Base-by-base conservation (phyloP, 2,329 filamentous ascomycete genomes). In the Aspergillus sp. region DNA sequence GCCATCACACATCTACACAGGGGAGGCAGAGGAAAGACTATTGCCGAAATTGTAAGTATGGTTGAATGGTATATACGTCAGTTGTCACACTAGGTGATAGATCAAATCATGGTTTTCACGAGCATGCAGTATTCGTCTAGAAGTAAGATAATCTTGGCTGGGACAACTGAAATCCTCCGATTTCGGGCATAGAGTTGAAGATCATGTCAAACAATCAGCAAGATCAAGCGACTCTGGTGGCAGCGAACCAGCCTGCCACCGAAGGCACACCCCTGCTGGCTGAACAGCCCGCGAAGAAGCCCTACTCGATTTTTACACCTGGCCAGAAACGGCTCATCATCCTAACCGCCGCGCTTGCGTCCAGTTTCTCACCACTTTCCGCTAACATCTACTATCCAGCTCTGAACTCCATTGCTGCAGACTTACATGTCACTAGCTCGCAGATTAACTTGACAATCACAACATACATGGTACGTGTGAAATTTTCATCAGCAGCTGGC, bases 321-420 rank as follows among this genome's bases (percentile, higher is more conserved):
- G 56, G 55, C 13, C 70, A 77, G 58, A 78, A 77, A 61, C 64
- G 68, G 12, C 67, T 75, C 17, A 77, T 79, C 19, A 69, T 79
- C 30, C 65, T 75, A 15, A 69, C 75, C 51, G 77, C 78, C 2
- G 70, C 76, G 1, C 67, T 77, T 25, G 77, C 74, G 8, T 78
- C 77, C 1, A 72, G 76, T 41, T 80, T 80, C 61, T 78, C 76
- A 0, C 78, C 78, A 2, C 64, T 81, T 0, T 76, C 76, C 0
- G 73, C 77, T 5, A 78, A 78, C 58, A 79, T 81, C 43, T 81
- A 81, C 64, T 74, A 80, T 41, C 79, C 79, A 2, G 70, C 77
- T 4, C 65, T 81, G 7, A 72, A 72, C 36, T 65, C 70, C 2
- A 63, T 76, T 5, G 68, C 74, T 1, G 50, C 63, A 19, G 74